Percentiles rank a stretch among this genome's conserved stretches.
Conservation (phyloP, 1,284 basidiomycete genomes). For the Coriolopsis trogii region DNA sequence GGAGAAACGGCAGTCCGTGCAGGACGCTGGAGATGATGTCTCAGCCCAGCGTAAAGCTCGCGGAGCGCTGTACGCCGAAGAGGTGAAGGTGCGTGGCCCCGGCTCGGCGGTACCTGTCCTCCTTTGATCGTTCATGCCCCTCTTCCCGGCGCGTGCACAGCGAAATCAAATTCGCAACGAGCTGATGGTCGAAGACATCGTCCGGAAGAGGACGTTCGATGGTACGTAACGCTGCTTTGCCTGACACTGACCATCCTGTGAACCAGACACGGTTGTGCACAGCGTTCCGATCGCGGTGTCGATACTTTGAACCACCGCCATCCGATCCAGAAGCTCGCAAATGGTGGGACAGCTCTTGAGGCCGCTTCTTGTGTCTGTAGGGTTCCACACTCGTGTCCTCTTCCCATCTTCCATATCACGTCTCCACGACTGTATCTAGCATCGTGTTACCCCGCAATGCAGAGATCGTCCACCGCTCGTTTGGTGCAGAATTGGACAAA, state of each 20-base stretch:
- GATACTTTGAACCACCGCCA: conserved; percentile 74
- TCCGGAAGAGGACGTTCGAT: conserved; percentile 77
- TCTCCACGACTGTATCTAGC: not conserved
- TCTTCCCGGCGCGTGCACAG: conserved; percentile 41
- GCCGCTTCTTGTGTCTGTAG: not conserved
- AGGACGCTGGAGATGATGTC: conserved; percentile 46
- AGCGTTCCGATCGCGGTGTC: conserved; percentile 86
- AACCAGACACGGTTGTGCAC: conserved; percentile 20
- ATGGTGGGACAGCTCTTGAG: conserved; percentile 68
- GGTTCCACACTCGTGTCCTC: not conserved
- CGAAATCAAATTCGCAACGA: conserved; percentile 82
- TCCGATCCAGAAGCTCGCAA: conserved; percentile 62
- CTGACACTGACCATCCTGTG: conserved; percentile 14
- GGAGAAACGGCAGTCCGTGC: conserved; percentile 56
- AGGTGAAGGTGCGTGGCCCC: conserved; percentile 67
- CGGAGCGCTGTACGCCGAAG: conserved; percentile 65
- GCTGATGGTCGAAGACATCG: conserved; percentile 77
- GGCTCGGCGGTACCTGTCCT: too few species aligned
- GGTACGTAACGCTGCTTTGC: conserved; percentile 48
- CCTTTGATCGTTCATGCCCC: conserved; percentile 10
- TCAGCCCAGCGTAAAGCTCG: conserved; percentile 50
- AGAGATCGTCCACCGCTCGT: conserved; percentile 4
- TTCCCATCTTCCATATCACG: not conserved
- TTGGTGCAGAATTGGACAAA: too few species aligned
- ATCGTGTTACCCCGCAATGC: conserved; percentile 5